These are phyloP conservation scores for Aspergillus tamarii DNA, from an alignment of 2,329 filamentous ascomycete species.

Conservation along the genomic window DNA sequence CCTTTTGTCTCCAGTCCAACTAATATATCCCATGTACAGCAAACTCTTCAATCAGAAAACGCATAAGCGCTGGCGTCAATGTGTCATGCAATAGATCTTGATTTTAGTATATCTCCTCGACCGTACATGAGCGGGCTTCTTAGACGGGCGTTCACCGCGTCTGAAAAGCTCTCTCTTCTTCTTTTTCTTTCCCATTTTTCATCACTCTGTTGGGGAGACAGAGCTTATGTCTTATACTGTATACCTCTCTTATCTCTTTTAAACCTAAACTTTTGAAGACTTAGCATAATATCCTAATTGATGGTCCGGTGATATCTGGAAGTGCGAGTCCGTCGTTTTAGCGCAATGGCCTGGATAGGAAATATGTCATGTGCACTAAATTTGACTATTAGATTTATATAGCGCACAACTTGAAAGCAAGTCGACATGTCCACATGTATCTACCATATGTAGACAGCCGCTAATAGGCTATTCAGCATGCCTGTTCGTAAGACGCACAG, in stretches of 20 bases:
- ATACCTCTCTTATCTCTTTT: slow-evolving; percentile 32
- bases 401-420: not conserved
- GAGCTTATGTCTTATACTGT: slow-evolving; percentile 41
- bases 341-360: not conserved
- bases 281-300: slow-evolving; percentile 41
- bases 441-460: not conserved
- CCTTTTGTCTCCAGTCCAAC: slow-evolving; percentile 1
- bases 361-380: slow-evolving; percentile 1
- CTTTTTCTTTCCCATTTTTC: slow-evolving; percentile 24
- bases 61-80: slow-evolving; percentile 39
- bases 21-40: slow-evolving; percentile 31
- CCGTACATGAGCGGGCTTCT: slow-evolving; percentile 19
- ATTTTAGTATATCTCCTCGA: slow-evolving; percentile 32
- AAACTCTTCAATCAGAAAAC: slow-evolving; percentile 50
- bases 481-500: not conserved
- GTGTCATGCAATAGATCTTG: slow-evolving; percentile 34
- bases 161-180: slow-evolving; percentile 20
- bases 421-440: not conserved
- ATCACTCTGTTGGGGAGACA: slow-evolving; percentile 23
- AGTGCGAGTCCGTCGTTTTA: not conserved
- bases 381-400: not conserved
- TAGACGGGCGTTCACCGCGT: slow-evolving; percentile 13
- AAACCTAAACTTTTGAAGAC: slow-evolving; percentile 24
- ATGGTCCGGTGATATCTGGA: slow-evolving; percentile 8
- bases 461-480: not conserved